Percentiles rank a stretch among this genome's conserved stretches.
Conservation (phyloP, 352 stramenopile genomes). For the Achlya hypogyna region DNA sequence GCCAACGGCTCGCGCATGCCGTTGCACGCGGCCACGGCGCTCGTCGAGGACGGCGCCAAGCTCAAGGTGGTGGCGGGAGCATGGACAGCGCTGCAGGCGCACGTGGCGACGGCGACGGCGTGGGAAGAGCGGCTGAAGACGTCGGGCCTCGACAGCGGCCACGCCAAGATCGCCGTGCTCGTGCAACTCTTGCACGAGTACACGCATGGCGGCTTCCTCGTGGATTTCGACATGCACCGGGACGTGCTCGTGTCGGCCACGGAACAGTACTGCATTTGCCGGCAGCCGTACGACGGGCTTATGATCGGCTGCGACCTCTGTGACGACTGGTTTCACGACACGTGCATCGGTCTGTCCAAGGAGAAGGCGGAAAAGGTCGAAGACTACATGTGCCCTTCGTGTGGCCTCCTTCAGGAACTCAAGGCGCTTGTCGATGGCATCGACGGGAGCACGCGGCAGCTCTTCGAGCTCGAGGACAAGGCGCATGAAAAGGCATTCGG, state of each 20-base stretch:
- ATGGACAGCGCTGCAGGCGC: constrained; percentile 72
- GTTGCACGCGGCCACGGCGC: constrained; percentile 39
- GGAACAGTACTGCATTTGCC: constrained; percentile 85
- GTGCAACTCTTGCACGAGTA: constrained; percentile 72
- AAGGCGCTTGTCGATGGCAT: constrained; percentile 44
- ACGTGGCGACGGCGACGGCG: constrained; percentile 62
- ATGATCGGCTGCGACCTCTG: constrained; percentile 86
- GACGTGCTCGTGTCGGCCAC: constrained; percentile 88
- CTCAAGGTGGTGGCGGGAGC: constrained; percentile 62
- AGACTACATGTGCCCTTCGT: constrained; percentile 92
- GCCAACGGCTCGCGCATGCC: constrained; percentile 61
- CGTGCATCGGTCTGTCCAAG: constrained; percentile 85
- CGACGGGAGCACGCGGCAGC: constrained; percentile 48
- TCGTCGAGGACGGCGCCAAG: constrained; percentile 77
- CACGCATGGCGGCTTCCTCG: constrained; percentile 56
- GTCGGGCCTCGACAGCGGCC: constrained; percentile 68
- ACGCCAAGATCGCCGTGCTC: constrained; percentile 63
- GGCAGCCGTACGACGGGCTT: constrained; percentile 82
- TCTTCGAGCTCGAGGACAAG: constrained; percentile 80
- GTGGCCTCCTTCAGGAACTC: constrained; percentile 85
- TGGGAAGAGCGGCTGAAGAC: constrained; percentile 70
- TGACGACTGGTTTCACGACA: constrained; percentile 87
- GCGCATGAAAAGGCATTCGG: constrained; percentile 73
- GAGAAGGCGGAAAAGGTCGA: constrained; percentile 93
- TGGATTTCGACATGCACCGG: constrained; percentile 82